Percentiles rank a stretch among this genome's conserved stretches.
Evolutionary conservation across 2,329 filamentous ascomycete genomes (phyloP).

Genomic region (Ascocoryne sarcoides): DNA sequence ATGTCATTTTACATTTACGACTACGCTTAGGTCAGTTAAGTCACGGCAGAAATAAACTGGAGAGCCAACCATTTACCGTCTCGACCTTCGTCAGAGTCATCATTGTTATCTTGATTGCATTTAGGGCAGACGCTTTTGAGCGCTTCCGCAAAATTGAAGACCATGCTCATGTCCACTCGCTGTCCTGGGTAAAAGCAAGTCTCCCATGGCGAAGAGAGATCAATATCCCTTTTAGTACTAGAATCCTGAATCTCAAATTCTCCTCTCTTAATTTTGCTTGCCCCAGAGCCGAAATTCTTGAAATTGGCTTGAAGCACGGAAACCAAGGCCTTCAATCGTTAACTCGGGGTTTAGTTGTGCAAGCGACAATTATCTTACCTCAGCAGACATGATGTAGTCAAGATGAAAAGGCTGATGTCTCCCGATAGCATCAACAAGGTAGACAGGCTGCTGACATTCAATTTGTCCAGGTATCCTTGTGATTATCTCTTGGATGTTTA

Average conservation of each 20-base stretch:
- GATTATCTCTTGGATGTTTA: slow-evolving; percentile 18
- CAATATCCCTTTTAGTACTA: slow-evolving; percentile 14
- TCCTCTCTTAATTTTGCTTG: slow-evolving; percentile 20
- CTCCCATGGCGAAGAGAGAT: slow-evolving; percentile 19
- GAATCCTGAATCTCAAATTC: slow-evolving; percentile 25
- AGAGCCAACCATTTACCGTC: slow-evolving; percentile 3
- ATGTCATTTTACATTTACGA: slow-evolving; percentile 1
- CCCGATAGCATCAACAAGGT: slow-evolving; percentile 25
- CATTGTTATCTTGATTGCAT: neutral
- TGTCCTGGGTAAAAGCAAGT: slow-evolving; percentile 26
- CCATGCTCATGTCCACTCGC: slow-evolving; percentile 27
- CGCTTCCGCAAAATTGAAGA: slow-evolving; percentile 13
- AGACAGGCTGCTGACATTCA: slow-evolving; percentile 27
- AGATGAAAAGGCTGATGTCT: slow-evolving; percentile 25
- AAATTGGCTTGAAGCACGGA: slow-evolving; percentile 24
- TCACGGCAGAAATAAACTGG: neutral
- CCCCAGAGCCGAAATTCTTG: slow-evolving; percentile 9
- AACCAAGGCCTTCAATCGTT: slow-evolving; percentile 13
- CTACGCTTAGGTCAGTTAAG: neutral
- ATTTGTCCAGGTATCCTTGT: slow-evolving; percentile 22
- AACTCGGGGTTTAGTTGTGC: neutral
- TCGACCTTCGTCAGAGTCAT: neutral
- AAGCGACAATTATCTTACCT: slow-evolving; percentile 9
- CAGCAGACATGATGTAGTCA: slow-evolving; percentile 24
- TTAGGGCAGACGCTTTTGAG: slow-evolving; percentile 3